Base-by-base conservation (phyloP, 768 basidiomycete species). In the Pseudohyphozyma bogoriensis region DNA sequence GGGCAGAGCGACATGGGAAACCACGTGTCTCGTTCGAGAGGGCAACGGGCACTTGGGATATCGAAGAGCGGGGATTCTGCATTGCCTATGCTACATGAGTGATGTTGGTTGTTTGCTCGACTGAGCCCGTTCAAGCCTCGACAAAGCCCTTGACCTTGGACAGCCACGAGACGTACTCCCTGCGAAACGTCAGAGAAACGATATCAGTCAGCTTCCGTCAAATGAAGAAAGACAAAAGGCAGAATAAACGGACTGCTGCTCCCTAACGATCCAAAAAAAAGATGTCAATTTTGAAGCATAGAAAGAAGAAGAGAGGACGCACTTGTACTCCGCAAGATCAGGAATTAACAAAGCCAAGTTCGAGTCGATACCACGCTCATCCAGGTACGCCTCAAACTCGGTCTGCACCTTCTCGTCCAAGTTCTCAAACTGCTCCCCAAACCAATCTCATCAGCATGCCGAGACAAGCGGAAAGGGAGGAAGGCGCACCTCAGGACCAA, bases 81-180 rank as follows among this genome's bases (percentile, higher is more conserved):
- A n/a, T n/a, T n/a, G n/a, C n/a, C n/a, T n/a, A n/a, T n/a, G n/a
- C n/a, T n/a, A n/a, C n/a, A n/a, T n/a, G n/a, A n/a, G n/a, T n/a
- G n/a, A n/a, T 37, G 37, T 37, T 37, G 37, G 37, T 10, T 37
- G 18, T 37, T 37, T 10, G 18, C 37, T 10, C 10, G 37, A 37
- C 18, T 10, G 37, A 28, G 26, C 51, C 16, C 29, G 31, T 42
- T 58, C 65, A 76, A 39, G 69, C 68, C 37, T 92, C 87, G 63
- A 96, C 76, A 71, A 95, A 96, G 26, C 71, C 72, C 79, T 88
- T 85, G 74, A 93, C 84, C 68, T 82, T 83, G 68, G 80, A 76
- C 69, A 97, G 76, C 92, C 92, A 97, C 66, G 78, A 79, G 70
- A 89, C 82, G 75, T 97, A 97, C 77, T 97, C 92, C 89, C 64